phyloP scores from a whole-genome alignment of 306 rosid genomes.

The Cyclanthera cordifolia region DNA sequence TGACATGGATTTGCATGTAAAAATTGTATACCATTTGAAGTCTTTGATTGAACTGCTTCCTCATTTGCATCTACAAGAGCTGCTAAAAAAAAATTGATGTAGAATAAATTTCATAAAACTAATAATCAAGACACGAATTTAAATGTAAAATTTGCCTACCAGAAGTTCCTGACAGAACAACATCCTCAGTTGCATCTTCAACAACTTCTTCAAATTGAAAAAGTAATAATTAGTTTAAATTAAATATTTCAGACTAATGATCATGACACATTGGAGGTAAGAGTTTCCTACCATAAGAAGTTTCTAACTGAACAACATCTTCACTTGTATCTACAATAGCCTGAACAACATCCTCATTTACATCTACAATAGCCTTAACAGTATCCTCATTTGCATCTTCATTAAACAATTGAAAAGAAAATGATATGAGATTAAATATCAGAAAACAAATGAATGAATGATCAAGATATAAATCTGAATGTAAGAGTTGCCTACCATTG shows the following conservation, averaged over 20 bases:
- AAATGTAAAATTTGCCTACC: conserved; percentile 17
- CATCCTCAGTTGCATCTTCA: conserved; percentile 37
- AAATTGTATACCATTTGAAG: conserved; percentile 26
- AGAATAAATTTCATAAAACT: neutral
- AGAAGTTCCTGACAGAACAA: conserved; percentile 26
- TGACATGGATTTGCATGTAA: neutral
- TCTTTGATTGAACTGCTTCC: conserved; percentile 24
- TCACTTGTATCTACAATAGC: neutral
- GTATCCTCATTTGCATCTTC: conserved; percentile 20
- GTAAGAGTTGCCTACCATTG: too few species aligned
- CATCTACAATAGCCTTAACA: conserved; percentile 18
- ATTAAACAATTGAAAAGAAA: neutral
- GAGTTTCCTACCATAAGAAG: conserved; percentile 26
- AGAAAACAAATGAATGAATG: neutral
- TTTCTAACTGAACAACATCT: conserved; percentile 26
- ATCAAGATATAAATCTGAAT: too few species aligned
- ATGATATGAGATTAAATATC: neutral
- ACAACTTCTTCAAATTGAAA: conserved; percentile 25
- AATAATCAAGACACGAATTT: neutral
- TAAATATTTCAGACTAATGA: neutral
- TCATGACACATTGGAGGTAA: neutral
- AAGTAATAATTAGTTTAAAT: neutral
- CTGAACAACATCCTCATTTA: neutral
- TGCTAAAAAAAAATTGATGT: neutral
- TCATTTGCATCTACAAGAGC: conserved; percentile 15